Conservation (phyloP, 2,329 filamentous ascomycete species). For the Xylariales sp. region DNA sequence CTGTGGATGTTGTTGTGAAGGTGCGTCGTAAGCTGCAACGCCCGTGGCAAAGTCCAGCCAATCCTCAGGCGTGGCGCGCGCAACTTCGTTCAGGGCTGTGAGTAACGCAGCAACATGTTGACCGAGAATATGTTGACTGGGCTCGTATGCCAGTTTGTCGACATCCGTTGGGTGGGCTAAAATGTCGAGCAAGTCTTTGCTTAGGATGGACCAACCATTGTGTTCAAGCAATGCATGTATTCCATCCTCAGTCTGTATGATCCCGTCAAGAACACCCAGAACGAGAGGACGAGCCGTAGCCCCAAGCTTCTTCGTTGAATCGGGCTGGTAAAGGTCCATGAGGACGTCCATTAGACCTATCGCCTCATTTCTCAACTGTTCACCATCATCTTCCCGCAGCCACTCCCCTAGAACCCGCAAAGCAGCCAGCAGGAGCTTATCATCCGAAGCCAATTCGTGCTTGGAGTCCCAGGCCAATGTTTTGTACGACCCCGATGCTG, state of each 20-base stretch:
- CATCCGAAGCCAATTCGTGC: conserved; percentile 41
- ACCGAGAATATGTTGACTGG: conserved; percentile 52
- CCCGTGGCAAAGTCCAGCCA: conserved; percentile 54
- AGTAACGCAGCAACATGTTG: conserved; percentile 53
- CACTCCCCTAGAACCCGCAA: conserved; percentile 57
- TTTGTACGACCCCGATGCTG: conserved; percentile 38
- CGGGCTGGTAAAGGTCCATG: conserved; percentile 52
- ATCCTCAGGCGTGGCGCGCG: conserved; percentile 42
- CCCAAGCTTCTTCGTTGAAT: not conserved
- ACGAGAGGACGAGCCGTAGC: conserved; percentile 42
- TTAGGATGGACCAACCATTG: conserved; percentile 49
- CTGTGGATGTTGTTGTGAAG: conserved; percentile 21
- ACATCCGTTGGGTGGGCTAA: conserved; percentile 27
- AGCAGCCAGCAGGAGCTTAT: conserved; percentile 56
- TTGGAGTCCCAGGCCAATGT: conserved; percentile 57
- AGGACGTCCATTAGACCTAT: conserved; percentile 60
- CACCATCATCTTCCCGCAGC: conserved; percentile 65
- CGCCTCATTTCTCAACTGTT: conserved; percentile 50
- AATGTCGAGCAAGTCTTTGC: conserved; percentile 43
- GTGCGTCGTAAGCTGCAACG: conserved; percentile 43
- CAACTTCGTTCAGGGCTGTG: conserved; percentile 43
- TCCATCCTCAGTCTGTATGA: conserved; percentile 45
- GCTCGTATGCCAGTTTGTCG: conserved; percentile 25
- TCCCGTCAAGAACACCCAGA: conserved; percentile 55
- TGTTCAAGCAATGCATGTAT: conserved; percentile 43